Conservation (phyloP, 495 filamentous ascomycete genomes). For the Rostrohypoxylon terebratum region DNA sequence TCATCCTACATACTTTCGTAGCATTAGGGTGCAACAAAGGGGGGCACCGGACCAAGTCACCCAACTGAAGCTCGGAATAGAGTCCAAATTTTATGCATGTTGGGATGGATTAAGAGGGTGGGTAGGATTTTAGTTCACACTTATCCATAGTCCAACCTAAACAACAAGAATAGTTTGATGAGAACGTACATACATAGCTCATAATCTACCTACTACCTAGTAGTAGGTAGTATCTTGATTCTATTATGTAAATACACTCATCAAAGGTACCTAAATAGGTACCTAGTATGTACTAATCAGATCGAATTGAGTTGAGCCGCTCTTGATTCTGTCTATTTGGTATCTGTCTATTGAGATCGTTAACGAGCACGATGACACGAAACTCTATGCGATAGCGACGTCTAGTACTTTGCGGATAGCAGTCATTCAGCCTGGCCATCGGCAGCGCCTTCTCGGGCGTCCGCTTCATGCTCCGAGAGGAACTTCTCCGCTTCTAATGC, state of each 20-base stretch:
- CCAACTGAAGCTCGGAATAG: not conserved
- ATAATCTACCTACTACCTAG: too few relatives aligned
- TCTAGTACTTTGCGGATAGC: constrained; percentile 29
- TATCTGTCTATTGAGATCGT: constrained; percentile 36
- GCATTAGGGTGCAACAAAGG: not conserved
- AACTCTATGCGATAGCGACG: constrained; percentile 20
- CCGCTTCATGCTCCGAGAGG: constrained; percentile 78
- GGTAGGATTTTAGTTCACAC: not conserved
- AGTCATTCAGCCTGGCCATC: constrained; percentile 48
- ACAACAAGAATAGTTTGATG: not conserved
- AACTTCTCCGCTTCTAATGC: constrained; percentile 95
- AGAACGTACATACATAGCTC: not conserved
- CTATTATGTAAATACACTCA: not conserved
- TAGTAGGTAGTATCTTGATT: too few relatives aligned
- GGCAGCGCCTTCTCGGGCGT: constrained; percentile 48
- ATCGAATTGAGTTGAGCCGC: constrained; percentile 4
- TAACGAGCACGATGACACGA: constrained; percentile 18
- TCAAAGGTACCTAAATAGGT: too few relatives aligned
- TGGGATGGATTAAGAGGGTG: not conserved
- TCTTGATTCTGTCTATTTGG: constrained; percentile 39
- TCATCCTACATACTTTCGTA: too few relatives aligned
- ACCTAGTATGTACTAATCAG: not conserved
- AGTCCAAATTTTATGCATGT: not conserved
- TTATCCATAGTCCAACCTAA: not conserved
- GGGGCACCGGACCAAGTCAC: not conserved